Conservation (phyloP, 1,139 yeast species). For the Yamadazyma aaseri region DNA sequence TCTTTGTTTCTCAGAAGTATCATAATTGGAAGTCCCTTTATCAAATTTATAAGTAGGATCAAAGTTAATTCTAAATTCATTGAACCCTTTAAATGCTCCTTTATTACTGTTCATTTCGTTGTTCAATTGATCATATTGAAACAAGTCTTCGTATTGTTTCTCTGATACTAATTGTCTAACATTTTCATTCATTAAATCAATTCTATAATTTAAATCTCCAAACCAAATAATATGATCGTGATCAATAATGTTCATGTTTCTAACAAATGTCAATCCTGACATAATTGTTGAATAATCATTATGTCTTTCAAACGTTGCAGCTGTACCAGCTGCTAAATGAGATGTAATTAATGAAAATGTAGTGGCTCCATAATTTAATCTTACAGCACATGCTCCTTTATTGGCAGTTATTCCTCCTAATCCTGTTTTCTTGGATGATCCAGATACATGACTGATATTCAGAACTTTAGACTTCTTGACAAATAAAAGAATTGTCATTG, state of each 20-base stretch:
- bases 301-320: slow-evolving; percentile 81
- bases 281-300: slow-evolving; percentile 82
- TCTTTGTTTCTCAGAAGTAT: slow-evolving; percentile 86
- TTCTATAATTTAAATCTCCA: slow-evolving; percentile 93
- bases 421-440: slow-evolving; percentile 83
- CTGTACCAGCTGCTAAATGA: slow-evolving; percentile 91
- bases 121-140: slow-evolving; percentile 78
- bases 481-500: slow-evolving; percentile 42
- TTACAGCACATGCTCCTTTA: slow-evolving; percentile 88
- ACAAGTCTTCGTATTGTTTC: slow-evolving; percentile 50
- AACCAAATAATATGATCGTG: slow-evolving; percentile 91
- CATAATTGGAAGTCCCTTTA: slow-evolving; percentile 80
- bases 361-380: slow-evolving; percentile 75
- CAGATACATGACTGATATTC: slow-evolving; percentile 71
- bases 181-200: slow-evolving; percentile 70
- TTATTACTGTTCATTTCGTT: slow-evolving; percentile 63
- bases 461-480: slow-evolving; percentile 48
- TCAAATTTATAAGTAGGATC: slow-evolving; percentile 94
- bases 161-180: slow-evolving; percentile 58
- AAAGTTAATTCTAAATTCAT: slow-evolving; percentile 76
- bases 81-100: slow-evolving; percentile 84
- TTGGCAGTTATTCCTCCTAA: slow-evolving; percentile 91
- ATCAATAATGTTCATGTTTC: slow-evolving; percentile 67
- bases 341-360: slow-evolving; percentile 83
- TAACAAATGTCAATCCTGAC: slow-evolving; percentile 72